Evolutionary conservation across 1,139 yeast species (phyloP).

Genomic region (Arxiozyma slooffiae): DNA sequence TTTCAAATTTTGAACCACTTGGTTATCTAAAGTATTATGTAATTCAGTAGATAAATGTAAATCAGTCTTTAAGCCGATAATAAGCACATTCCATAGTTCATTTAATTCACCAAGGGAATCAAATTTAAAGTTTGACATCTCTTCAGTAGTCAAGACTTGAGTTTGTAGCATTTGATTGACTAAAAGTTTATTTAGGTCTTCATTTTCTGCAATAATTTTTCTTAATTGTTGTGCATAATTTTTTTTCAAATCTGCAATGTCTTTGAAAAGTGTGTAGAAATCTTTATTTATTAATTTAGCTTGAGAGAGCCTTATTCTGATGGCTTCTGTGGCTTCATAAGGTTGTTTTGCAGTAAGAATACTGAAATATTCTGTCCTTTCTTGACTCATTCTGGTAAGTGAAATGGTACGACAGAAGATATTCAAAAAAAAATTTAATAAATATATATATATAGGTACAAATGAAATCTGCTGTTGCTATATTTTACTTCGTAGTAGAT

Average conservation of each 20-base stretch:
- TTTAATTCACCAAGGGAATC: too few species aligned
- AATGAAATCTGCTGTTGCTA: neutral
- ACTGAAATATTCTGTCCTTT: slow-evolving; percentile 37
- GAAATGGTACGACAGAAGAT: neutral
- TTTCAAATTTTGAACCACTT: slow-evolving; percentile 47
- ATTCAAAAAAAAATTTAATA: too few species aligned
- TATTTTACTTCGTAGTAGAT: too few species aligned
- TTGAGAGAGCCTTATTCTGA: slow-evolving; percentile 39
- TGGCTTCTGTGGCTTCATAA: slow-evolving; percentile 40
- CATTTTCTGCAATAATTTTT: slow-evolving; percentile 39
- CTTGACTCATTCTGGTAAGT: slow-evolving; percentile 10
- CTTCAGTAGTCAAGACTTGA: slow-evolving; percentile 30
- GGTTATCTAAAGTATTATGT: too few species aligned
- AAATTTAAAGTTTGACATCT: too few species aligned
- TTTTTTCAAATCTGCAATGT: slow-evolving; percentile 41
- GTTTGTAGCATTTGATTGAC: slow-evolving; percentile 29
- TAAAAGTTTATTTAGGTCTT: slow-evolving; percentile 32
- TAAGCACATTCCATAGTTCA: too few species aligned
- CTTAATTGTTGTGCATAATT: slow-evolving; percentile 44
- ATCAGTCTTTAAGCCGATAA: too few species aligned
- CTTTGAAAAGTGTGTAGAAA: slow-evolving; percentile 47
- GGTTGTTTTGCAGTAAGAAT: slow-evolving; percentile 40
- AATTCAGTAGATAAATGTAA: too few species aligned
- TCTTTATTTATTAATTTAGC: slow-evolving; percentile 40
- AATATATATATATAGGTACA: neutral